These are phyloP conservation scores for Polysphondylium violaceum DNA, from an alignment of 78 protist species.

Conservation along the genomic window DNA sequence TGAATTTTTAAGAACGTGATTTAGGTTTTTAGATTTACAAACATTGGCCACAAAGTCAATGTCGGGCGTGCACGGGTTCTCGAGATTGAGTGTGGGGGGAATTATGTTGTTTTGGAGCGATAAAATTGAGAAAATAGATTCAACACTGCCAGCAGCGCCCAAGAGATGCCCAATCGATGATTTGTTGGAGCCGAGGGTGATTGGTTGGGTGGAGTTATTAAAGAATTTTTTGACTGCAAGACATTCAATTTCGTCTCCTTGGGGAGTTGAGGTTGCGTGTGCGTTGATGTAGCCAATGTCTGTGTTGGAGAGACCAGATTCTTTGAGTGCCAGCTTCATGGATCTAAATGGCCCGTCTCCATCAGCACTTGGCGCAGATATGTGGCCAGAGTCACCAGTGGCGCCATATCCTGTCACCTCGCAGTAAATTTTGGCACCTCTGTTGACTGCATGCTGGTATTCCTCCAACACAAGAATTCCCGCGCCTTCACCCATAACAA, in stretches of 20 bases:
- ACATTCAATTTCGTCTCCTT: slow-evolving; percentile 88
- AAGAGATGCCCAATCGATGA: slow-evolving; percentile 97
- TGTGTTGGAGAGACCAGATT: slow-evolving; percentile 11
- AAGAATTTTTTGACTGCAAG: slow-evolving; percentile 76
- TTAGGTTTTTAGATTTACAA: slow-evolving; percentile 22
- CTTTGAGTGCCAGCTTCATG: slow-evolving; percentile 87
- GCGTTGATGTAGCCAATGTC: slow-evolving; percentile 94
- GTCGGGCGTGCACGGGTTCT: slow-evolving; percentile 15
- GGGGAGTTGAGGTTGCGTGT: slow-evolving; percentile 98
- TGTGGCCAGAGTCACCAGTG: slow-evolving; percentile 93
- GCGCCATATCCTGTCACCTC: slow-evolving; percentile 85
- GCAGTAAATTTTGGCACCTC: slow-evolving; percentile 90
- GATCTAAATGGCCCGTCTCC: slow-evolving; percentile 89
- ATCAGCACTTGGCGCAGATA: slow-evolving; percentile 88
- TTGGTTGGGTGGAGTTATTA: neutral
- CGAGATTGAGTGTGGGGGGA: slow-evolving; percentile 85
- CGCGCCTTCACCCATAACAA: slow-evolving; percentile 98
- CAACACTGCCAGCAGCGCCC: slow-evolving; percentile 98
- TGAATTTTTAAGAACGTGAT: slow-evolving; percentile 88
- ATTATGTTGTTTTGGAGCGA: slow-evolving; percentile 62
- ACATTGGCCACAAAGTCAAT: slow-evolving; percentile 20
- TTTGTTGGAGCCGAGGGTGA: slow-evolving; percentile 76
- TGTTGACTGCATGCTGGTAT: slow-evolving; percentile 65
- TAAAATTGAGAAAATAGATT: slow-evolving; percentile 89
- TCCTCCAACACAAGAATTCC: slow-evolving; percentile 88